Evolutionary conservation across 306 rosid species (phyloP).

Genomic region (Oemleria cerasiformis): DNA sequence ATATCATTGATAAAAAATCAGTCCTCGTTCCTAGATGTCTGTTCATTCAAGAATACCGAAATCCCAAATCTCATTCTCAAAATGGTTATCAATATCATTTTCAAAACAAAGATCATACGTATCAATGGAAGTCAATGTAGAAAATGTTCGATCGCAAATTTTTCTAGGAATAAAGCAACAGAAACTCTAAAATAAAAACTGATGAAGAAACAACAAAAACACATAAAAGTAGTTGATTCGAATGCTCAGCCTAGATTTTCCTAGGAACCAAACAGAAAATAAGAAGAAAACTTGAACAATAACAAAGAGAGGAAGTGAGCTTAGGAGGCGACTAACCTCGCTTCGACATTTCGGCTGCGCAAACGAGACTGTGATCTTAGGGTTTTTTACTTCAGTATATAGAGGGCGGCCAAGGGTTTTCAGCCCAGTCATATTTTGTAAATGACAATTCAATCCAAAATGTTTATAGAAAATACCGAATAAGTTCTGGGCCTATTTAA

Average conservation of each 20-base stretch:
- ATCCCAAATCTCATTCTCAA: neutral
- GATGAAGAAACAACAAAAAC: too few species aligned
- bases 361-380: conserved; percentile 4
- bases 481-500: neutral
- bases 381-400: conserved; percentile 28
- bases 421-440: neutral
- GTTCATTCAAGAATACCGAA: neutral
- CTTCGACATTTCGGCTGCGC: conserved; percentile 50
- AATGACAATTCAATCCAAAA: neutral
- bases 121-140: neutral
- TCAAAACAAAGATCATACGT: neutral
- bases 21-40: neutral
- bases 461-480: neutral
- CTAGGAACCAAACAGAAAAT: neutral
- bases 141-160: neutral
- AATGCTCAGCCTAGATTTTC: neutral
- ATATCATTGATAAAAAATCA: neutral
- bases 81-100: neutral
- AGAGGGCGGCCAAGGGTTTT: conserved; percentile 44
- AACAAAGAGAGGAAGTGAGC: neutral
- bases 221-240: neutral
- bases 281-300: neutral
- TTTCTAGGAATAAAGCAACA: neutral
- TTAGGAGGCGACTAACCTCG: conserved; percentile 34
- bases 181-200: neutral